phyloP scores from a whole-genome alignment of 2,329 filamentous ascomycete species.

The Xylaria sp. region DNA sequence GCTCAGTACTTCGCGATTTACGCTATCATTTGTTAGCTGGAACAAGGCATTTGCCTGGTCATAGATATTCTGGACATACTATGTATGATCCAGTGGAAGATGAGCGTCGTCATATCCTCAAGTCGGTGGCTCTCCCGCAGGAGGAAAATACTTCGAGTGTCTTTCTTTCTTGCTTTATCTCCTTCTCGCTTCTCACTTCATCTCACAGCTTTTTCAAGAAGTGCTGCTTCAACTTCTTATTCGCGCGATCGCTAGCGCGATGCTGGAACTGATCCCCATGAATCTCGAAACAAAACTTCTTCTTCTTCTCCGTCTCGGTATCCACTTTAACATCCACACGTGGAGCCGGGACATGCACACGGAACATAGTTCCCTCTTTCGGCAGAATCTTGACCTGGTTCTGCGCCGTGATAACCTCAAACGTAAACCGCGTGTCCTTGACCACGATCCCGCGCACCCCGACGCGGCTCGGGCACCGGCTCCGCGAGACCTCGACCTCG shows the following conservation, averaged over 20 bases:
- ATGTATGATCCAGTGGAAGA: not conserved
- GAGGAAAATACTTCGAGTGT: not conserved
- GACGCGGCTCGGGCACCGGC: conserved; percentile 79
- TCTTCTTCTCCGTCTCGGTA: conserved; percentile 16
- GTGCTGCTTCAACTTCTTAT: conserved; percentile 89
- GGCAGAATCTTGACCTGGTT: conserved; percentile 79
- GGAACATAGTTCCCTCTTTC: conserved; percentile 89
- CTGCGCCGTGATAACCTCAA: conserved; percentile 79
- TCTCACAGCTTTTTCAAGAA: conserved; percentile 73
- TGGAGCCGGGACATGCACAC: conserved; percentile 66
- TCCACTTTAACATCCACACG: too few relatives aligned
- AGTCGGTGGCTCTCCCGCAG: not conserved
- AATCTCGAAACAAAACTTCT: conserved; percentile 77
- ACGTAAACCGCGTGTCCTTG: conserved; percentile 83
- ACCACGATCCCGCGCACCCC: conserved; percentile 87
- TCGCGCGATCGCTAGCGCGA: conserved; percentile 82
- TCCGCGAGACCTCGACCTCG: conserved; percentile 79
- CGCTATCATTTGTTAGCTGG: not conserved
- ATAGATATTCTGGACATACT: not conserved
- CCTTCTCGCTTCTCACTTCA: too few relatives aligned
- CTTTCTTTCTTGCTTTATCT: not conserved
- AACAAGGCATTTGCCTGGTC: too few relatives aligned
- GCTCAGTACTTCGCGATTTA: not conserved
- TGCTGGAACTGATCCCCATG: conserved; percentile 87
- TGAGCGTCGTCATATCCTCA: not conserved